phyloP scores from a whole-genome alignment of 129 eudicot genomes.

The Tanacetum coccineum region DNA sequence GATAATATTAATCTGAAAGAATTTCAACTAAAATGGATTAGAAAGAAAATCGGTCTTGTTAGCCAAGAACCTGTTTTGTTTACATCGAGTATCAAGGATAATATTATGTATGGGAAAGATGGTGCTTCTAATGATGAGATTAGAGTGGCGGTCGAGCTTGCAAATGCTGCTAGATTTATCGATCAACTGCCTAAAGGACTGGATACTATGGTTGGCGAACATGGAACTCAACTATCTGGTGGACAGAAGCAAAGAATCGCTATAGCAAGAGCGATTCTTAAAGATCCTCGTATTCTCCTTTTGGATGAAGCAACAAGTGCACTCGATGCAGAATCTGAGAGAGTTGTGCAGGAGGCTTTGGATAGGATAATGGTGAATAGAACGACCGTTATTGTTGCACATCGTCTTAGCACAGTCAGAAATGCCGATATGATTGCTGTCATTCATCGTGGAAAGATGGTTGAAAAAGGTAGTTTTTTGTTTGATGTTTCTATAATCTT shows the following conservation, averaged over 20 bases:
- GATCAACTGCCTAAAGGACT: conserved; percentile 72
- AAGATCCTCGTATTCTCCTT: conserved; percentile 69
- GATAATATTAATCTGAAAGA: conserved; percentile 66
- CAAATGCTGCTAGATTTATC: conserved; percentile 72
- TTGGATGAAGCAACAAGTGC: conserved; percentile 88
- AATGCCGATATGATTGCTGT: conserved; percentile 76
- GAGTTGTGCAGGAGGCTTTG: conserved; percentile 74
- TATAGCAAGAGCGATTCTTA: conserved; percentile 73
- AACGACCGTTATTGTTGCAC: conserved; percentile 77
- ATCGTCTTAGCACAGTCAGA: conserved; percentile 69
- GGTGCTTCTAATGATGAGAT: conserved; percentile 40
- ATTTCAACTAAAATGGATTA: conserved; percentile 73
- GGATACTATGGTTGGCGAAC: conserved; percentile 83
- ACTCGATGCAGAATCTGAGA: conserved; percentile 82
- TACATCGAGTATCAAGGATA: conserved; percentile 66
- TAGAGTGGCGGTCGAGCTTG: conserved; percentile 10
- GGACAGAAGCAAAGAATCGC: conserved; percentile 89
- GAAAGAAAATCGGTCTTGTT: conserved; percentile 68
- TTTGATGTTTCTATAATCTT: too few relatives aligned
- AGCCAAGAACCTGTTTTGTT: conserved; percentile 80
- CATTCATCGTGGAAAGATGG: conserved; percentile 69
- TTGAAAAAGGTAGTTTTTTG: conserved; percentile 57
- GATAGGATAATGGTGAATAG: conserved; percentile 79
- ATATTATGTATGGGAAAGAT: conserved; percentile 61
- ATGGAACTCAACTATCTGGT: conserved; percentile 80